Base-by-base conservation (phyloP, 352 stramenopile genomes). In the Phytophthora tentaculata region DNA sequence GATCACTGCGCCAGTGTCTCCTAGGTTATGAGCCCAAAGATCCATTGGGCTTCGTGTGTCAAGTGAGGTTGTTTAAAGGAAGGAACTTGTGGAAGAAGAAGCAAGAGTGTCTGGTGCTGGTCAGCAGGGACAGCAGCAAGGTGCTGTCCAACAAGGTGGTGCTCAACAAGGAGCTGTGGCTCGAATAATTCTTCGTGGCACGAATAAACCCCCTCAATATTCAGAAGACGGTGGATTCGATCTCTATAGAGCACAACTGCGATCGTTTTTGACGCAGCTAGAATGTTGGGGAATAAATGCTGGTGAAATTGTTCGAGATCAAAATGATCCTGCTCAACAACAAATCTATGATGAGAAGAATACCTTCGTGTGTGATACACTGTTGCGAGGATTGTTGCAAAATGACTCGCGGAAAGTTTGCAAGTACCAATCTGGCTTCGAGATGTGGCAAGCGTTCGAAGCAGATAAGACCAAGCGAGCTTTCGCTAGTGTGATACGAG, bases 11-110 rank as follows among this genome's bases (percentile, higher is more conserved):
- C 2, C 4, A 24, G 0, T 23, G 41, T 14, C 41, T 22, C 41
- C 6, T 48, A 48, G 41, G 16, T 48, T 48, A 24, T 48, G 41
- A 48, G 41, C 41, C n/a, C 17, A 48, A 48, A 48, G n/a, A n/a
- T 8, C n/a, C n/a, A 48, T 5, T 23, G n/a, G 41, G n/a, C 4
- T 17, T 44, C 37, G n/a, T 20, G 37, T 20, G 20, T 44, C 14
- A 19, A 19, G 13, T 19, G n/a, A n/a, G n/a, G n/a, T n/a, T n/a
- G n/a, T n/a, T n/a, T n/a, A n/a, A n/a, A n/a, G n/a, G 37, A 5
- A 20, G n/a, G 13, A 20, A 20, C 2, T 44, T 20, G 19, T 9
- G 29, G 4, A 19, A 10, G n/a, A n/a, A 44, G 3, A 19, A 44
- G 13, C 17, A 19, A 44, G 3, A 19, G 20, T 44, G 37, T 44